These are phyloP conservation scores for Pilobolus umbonatus DNA, from an alignment of 192 early-diverging fungal species.

Conservation along the genomic window DNA sequence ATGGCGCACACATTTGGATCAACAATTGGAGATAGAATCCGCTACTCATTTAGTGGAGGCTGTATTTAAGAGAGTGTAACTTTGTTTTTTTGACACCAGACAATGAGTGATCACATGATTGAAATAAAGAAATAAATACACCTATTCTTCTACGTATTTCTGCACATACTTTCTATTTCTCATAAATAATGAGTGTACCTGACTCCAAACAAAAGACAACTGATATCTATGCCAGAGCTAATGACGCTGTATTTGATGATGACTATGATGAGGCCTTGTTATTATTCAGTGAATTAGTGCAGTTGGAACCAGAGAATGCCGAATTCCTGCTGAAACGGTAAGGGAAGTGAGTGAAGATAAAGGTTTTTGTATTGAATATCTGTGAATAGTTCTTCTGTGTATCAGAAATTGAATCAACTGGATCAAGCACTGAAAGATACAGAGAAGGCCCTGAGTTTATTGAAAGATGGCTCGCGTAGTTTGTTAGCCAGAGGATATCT, in stretches of 20 bases:
- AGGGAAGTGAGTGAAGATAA: background rate
- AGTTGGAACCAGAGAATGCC: slow-evolving; percentile 51
- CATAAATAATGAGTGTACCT: too few relatives aligned
- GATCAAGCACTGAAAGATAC: slow-evolving; percentile 66
- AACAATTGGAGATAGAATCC: background rate
- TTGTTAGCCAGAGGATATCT: slow-evolving; percentile 63
- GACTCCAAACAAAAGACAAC: background rate
- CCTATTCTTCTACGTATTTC: background rate
- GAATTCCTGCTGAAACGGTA: slow-evolving; percentile 67
- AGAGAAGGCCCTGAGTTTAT: slow-evolving; percentile 47
- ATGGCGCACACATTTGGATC: slow-evolving; percentile 1
- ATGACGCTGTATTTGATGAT: slow-evolving; percentile 74
- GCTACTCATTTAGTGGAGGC: too few relatives aligned
- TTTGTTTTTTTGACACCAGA: too few relatives aligned
- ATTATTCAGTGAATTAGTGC: slow-evolving; percentile 66
- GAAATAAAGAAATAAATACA: too few relatives aligned
- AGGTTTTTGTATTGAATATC: background rate
- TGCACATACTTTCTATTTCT: background rate
- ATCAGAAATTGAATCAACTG: slow-evolving; percentile 60
- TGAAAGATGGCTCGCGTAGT: slow-evolving; percentile 42
- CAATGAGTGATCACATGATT: too few relatives aligned
- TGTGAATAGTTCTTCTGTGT: slow-evolving; percentile 49
- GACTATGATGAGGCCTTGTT: slow-evolving; percentile 68
- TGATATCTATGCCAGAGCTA: slow-evolving; percentile 46
- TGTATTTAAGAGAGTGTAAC: too few relatives aligned